These are phyloP conservation scores for Pichia sp. DNA, from an alignment of 1,139 yeast genomes.

Conservation along the genomic window DNA sequence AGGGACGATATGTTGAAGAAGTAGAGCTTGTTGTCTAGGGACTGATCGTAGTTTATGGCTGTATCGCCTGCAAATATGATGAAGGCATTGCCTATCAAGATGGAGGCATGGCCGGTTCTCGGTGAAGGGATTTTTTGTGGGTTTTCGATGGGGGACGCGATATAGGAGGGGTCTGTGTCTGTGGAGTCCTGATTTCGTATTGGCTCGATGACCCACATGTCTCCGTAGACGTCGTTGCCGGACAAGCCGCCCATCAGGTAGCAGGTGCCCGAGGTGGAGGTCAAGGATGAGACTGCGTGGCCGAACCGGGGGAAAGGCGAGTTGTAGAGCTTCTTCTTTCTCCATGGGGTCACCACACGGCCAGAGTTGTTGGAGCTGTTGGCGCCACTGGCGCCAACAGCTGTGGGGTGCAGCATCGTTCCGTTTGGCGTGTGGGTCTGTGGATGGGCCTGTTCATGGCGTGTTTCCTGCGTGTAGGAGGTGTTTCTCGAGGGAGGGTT, in stretches of 20 bases:
- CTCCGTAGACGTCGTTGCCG: slow-evolving; percentile 90
- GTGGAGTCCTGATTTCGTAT: slow-evolving; percentile 29
- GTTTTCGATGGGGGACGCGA: slow-evolving; percentile 63
- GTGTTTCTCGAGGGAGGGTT: neutral
- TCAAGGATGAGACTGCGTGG: slow-evolving; percentile 75
- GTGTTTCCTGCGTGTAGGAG: neutral
- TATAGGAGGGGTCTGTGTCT: slow-evolving; percentile 33
- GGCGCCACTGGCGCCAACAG: neutral
- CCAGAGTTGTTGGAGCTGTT: neutral
- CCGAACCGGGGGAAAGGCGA: slow-evolving; percentile 94
- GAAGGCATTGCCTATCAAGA: slow-evolving; percentile 90
- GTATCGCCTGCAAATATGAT: slow-evolving; percentile 97
- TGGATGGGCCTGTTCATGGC: neutral
- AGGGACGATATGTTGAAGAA: slow-evolving; percentile 84
- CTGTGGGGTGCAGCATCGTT: neutral
- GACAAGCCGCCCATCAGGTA: slow-evolving; percentile 93
- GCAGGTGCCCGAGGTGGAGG: slow-evolving; percentile 77
- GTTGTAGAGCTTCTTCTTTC: slow-evolving; percentile 58
- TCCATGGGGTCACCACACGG: slow-evolving; percentile 61
- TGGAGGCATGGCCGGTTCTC: slow-evolving; percentile 92
- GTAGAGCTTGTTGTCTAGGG: slow-evolving; percentile 84
- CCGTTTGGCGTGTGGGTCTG: neutral
- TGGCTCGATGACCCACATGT: slow-evolving; percentile 76
- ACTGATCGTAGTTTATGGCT: slow-evolving; percentile 65
- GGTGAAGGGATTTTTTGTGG: slow-evolving; percentile 83